Base-by-base conservation (phyloP, 768 basidiomycete genomes). In the Kwoniella newhampshirensis region DNA sequence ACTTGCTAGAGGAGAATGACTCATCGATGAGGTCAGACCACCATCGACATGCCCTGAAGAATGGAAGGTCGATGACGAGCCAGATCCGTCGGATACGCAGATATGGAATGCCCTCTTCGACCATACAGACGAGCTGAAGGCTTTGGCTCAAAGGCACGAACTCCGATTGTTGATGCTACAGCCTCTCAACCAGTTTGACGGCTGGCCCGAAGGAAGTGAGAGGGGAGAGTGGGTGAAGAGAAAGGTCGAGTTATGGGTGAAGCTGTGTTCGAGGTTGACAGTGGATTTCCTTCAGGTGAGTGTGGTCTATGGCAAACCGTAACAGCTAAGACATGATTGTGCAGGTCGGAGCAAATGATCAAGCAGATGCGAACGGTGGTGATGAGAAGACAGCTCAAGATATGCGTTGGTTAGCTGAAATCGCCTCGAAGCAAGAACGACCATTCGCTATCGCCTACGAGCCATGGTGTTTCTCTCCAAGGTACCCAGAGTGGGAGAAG, bases 111-210 rank as follows among this genome's bases (percentile, higher is more conserved):
- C 51, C 35, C 25, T 62, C 8, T 51, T 46, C 37, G 6, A 11
- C 5, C 25, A 57, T n/a, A 56, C 56, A 7, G 39, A 13, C 5
- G 37, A 52, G 21, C 35, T 62, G 21, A 57, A 52, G n/a, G 18
- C 35, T 2, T 30, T 62, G n/a, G 60, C 60, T 4, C 44, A 27
- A 4, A 21, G 17, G 9, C 37, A 52, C 48, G 50, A 41, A 1
- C 48, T 74, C 0, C 32, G 54, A 17, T 36, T 72, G 0, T 45
- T 63, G 20, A 66, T 65, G 28, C 28, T 74, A 0, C 70, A 71
- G 63, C 72, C 72, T 11, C 63, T 74, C n/a, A 63, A 53, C 20
- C 50, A 67, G 26, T 73, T 64, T 48, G 70, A 70, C 18, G 72
- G 72, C 7, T 74, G 68, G 66, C 49, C 35, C 9, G 37, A 52